Percentiles rank a stretch among this genome's conserved stretches.
phyloP scores from a whole-genome alignment of 345 rosid genomes.

The Arabidopsis arenosa region DNA sequence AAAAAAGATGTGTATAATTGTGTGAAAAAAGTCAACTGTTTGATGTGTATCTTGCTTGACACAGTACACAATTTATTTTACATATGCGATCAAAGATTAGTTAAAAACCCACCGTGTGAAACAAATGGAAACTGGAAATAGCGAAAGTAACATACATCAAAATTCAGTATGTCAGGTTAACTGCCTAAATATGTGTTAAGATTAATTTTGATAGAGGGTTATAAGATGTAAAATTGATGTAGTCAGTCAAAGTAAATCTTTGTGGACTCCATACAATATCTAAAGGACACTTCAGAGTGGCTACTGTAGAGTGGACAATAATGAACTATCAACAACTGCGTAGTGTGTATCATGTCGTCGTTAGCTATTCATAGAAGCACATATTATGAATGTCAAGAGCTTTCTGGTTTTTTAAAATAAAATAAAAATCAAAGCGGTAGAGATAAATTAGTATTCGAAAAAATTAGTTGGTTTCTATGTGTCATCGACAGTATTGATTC shows the following conservation, averaged over 20 bases:
- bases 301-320: slow-evolving; percentile 11
- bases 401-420: background rate
- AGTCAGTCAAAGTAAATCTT: slow-evolving; percentile 5
- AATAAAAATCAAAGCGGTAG: background rate
- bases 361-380: background rate
- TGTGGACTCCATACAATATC: slow-evolving; percentile 22
- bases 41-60: no score
- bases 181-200: background rate
- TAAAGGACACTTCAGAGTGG: slow-evolving; percentile 14
- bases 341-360: background rate
- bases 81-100: no score
- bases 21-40: no score
- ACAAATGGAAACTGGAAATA: no score
- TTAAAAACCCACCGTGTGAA: no score
- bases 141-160: background rate
- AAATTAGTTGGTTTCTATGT: no score
- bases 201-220: background rate
- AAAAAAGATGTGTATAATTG: no score
- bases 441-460: background rate
- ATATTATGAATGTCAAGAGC: background rate
- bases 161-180: background rate
- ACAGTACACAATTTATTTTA: no score
- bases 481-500: no score
- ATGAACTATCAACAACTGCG: slow-evolving; percentile 15
- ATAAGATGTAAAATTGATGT: background rate